Evolutionary conservation across 495 filamentous ascomycete genomes (phyloP).

Genomic region (Tuber microsphaerosporum): DNA sequence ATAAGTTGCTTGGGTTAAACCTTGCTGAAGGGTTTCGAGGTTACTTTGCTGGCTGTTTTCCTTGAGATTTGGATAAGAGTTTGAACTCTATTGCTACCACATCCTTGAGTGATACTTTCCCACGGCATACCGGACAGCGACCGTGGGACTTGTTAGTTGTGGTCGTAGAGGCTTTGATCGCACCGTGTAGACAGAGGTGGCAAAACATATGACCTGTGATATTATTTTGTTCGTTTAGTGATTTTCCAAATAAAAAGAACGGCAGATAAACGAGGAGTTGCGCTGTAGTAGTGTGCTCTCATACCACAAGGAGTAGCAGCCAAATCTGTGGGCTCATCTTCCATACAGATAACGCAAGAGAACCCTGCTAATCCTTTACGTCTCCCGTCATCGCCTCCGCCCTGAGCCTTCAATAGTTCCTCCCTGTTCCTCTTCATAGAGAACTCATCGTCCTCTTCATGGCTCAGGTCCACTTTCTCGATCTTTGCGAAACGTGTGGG

Average conservation of each 20-base stretch:
- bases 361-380: conserved; percentile 51
- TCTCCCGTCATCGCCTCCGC: conserved; percentile 49
- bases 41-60: conserved; percentile 18
- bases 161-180: conserved; percentile 55
- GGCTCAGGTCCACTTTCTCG: conserved; percentile 58
- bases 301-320: conserved; percentile 79
- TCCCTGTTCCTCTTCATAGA: conserved; percentile 41
- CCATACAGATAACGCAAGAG: conserved; percentile 82
- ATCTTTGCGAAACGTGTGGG: conserved; percentile 29
- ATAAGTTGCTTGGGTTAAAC: not conserved
- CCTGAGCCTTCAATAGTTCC: conserved; percentile 51
- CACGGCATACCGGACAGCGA: conserved; percentile 37
- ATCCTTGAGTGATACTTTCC: conserved; percentile 38
- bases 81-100: conserved; percentile 39
- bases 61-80: conserved; percentile 28
- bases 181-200: conserved; percentile 68
- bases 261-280: conserved; percentile 4
- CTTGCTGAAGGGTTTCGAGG: not conserved
- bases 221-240: not conserved
- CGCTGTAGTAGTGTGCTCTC: conserved; percentile 37
- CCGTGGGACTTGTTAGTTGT: conserved; percentile 35
- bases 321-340: conserved; percentile 57
- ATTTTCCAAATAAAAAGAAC: not conserved
- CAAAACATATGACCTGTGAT: conserved; percentile 75
- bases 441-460: conserved; percentile 47